Evolutionary conservation across 2,329 filamentous ascomycete species (phyloP).

Genomic region (Cadophora luteo-olivacea): DNA sequence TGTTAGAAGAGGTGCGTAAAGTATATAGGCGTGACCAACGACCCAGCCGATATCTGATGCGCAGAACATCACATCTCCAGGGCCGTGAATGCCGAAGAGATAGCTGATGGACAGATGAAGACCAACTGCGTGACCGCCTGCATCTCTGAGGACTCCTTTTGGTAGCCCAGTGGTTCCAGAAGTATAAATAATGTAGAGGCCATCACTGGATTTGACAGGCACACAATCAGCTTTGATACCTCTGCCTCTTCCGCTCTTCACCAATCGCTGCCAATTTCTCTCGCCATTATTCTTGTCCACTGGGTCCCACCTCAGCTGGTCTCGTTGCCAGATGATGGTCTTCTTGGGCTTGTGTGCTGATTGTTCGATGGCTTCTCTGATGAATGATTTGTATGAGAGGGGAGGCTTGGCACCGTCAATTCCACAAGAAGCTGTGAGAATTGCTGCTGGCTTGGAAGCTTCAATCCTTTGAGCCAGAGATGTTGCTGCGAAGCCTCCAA

Average conservation of each 20-base stretch:
- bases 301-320: slow-evolving; percentile 76
- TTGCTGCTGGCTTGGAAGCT: slow-evolving; percentile 73
- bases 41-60: slow-evolving; percentile 94
- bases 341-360: slow-evolving; percentile 74
- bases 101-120: slow-evolving; percentile 83
- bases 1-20: slow-evolving; percentile 85
- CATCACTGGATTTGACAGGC: slow-evolving; percentile 77
- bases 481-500: slow-evolving; percentile 85
- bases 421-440: slow-evolving; percentile 90
- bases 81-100: slow-evolving; percentile 81
- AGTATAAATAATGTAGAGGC: slow-evolving; percentile 91
- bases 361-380: slow-evolving; percentile 73
- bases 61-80: slow-evolving; percentile 75
- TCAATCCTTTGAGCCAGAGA: slow-evolving; percentile 90
- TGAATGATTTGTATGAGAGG: slow-evolving; percentile 76
- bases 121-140: slow-evolving; percentile 86
- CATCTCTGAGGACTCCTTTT: slow-evolving; percentile 83
- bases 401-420: slow-evolving; percentile 87
- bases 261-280: slow-evolving; percentile 79
- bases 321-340: slow-evolving; percentile 84
- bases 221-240: slow-evolving; percentile 76
- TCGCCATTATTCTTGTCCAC: slow-evolving; percentile 72
- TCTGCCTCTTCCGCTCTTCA: slow-evolving; percentile 72
- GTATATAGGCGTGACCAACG: slow-evolving; percentile 84
- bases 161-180: slow-evolving; percentile 82